Evolutionary conservation across 768 basidiomycete genomes (phyloP).

Genomic region (Termitomyces sp.): DNA sequence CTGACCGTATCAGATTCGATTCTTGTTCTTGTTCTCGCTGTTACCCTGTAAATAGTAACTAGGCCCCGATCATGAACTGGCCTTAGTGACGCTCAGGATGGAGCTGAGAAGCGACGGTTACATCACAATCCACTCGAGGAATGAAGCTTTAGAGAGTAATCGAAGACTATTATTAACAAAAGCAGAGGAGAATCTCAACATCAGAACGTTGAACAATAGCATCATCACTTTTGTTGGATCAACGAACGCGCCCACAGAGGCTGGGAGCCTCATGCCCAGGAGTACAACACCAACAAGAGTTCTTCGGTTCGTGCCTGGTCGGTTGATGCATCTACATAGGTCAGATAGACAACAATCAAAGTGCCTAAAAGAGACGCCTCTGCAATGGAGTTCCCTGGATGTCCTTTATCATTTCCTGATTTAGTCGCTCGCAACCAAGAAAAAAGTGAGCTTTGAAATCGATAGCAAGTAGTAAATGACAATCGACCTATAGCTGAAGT

Average conservation of each 20-base stretch:
- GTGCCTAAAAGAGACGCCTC: neutral
- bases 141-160: neutral
- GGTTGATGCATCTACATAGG: conserved; percentile 4
- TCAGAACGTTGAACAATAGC: neutral
- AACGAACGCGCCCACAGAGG: neutral
- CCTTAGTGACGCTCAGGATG: neutral
- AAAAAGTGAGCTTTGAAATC: neutral
- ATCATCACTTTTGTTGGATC: neutral
- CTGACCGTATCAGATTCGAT: neutral
- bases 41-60: neutral
- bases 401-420: conserved; percentile 1
- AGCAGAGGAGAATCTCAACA: neutral
- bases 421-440: no score
- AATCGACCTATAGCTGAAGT: no score
- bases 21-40: conserved; percentile 5
- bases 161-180: neutral
- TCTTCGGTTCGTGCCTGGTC: neutral
- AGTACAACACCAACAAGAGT: neutral
- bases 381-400: neutral
- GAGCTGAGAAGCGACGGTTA: neutral
- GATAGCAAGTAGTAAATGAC: no score
- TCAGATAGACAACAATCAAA: conserved; percentile 1
- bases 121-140: neutral
- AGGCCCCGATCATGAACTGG: neutral
- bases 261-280: conserved; percentile 10